These are phyloP conservation scores for Talaromyces sp. DNA, from an alignment of 2,329 filamentous ascomycete species.

Conservation along the genomic window DNA sequence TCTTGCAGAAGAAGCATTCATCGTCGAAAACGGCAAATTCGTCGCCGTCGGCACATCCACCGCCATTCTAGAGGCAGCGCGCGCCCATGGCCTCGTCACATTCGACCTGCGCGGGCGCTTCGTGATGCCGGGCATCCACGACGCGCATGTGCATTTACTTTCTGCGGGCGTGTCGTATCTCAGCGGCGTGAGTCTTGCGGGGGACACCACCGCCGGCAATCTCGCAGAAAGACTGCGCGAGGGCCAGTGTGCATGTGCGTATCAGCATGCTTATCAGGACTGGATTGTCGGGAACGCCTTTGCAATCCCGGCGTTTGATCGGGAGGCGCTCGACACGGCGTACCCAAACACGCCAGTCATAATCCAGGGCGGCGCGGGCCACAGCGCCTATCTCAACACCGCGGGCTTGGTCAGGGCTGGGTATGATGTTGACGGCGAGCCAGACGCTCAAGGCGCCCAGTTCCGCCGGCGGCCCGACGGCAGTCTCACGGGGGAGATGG, in stretches of 20 bases:
- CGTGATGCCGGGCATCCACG: conserved; percentile 34
- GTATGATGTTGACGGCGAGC: conserved; percentile 17
- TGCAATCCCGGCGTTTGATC: conserved; percentile 17
- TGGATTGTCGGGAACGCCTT: conserved; percentile 20
- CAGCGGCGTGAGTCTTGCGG: conserved; percentile 21
- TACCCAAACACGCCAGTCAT: conserved; percentile 27
- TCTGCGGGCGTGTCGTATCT: conserved; percentile 22
- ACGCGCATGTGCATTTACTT: conserved; percentile 31
- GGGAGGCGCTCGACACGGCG: conserved; percentile 19
- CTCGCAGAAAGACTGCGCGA: conserved; percentile 20
- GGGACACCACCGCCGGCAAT: conserved; percentile 19
- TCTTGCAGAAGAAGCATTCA: conserved; percentile 21
- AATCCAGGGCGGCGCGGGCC: conserved; percentile 23
- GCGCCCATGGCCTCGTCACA: conserved; percentile 13
- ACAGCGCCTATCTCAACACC: conserved; percentile 24
- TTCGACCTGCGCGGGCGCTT: conserved; percentile 25
- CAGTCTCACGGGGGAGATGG: conserved; percentile 25
- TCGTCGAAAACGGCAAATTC: conserved; percentile 25
- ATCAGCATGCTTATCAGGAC: conserved; percentile 17
- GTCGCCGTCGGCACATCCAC: conserved; percentile 20
- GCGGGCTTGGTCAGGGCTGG: conserved; percentile 20
- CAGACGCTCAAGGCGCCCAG: conserved; percentile 18
- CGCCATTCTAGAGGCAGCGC: conserved; percentile 17
- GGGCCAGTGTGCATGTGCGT: conserved; percentile 23
- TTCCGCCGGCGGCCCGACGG: conserved; percentile 23